phyloP scores from a whole-genome alignment of 495 filamentous ascomycete species.

The Glonium stellatum region DNA sequence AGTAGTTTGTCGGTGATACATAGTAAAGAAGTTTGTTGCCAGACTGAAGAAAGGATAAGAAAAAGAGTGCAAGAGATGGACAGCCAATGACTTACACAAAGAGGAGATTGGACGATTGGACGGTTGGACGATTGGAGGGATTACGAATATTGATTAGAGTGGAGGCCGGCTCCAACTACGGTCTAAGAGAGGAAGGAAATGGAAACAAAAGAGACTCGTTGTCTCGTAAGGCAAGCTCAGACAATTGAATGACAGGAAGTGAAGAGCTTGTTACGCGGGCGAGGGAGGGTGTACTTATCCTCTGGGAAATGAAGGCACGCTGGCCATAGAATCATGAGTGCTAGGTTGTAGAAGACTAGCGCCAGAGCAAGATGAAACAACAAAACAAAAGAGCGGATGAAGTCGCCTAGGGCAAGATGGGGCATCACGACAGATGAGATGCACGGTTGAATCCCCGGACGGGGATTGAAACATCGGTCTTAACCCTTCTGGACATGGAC shows the following conservation, averaged over 20 bases:
- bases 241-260: slow-evolving; percentile 7
- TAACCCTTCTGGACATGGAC: background rate
- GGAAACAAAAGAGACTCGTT: slow-evolving; percentile 21
- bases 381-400: slow-evolving; percentile 14
- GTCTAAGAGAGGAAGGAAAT: slow-evolving; percentile 7
- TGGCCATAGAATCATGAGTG: slow-evolving; percentile 22
- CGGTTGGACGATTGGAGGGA: slow-evolving; percentile 8
- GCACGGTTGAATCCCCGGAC: background rate
- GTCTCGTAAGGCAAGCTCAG: slow-evolving; percentile 18
- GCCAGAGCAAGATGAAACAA: slow-evolving; percentile 26
- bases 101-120: slow-evolving; percentile 2
- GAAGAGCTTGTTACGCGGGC: slow-evolving; percentile 21
- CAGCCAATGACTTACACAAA: slow-evolving; percentile 25
- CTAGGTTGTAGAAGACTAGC: slow-evolving; percentile 15
- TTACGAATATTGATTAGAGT: slow-evolving; percentile 29
- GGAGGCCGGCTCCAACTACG: slow-evolving; percentile 27
- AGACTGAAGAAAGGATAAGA: slow-evolving; percentile 19
- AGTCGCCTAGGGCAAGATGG: background rate
- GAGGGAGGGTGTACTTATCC: slow-evolving; percentile 28
- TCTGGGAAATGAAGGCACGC: slow-evolving; percentile 11
- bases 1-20: slow-evolving; percentile 36
- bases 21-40: slow-evolving; percentile 24
- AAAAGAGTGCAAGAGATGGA: slow-evolving; percentile 1
- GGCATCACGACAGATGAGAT: slow-evolving; percentile 18
- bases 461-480: background rate